phyloP scores from a whole-genome alignment of 192 early-diverging fungal species.

The Podila verticillata region DNA sequence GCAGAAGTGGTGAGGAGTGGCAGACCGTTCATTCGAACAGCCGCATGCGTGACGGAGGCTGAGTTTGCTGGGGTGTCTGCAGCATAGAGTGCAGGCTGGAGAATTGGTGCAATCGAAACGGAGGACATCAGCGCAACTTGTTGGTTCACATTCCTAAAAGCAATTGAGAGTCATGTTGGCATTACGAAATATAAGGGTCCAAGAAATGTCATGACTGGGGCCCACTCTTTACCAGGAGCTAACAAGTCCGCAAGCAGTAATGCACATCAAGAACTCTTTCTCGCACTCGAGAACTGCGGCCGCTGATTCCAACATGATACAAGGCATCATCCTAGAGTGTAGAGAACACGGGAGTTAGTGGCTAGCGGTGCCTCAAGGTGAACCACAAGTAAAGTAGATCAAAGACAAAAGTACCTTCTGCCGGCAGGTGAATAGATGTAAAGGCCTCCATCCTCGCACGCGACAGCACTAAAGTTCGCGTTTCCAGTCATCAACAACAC shows the following conservation, averaged over 20 bases:
- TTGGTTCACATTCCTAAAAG: slow-evolving; percentile 69
- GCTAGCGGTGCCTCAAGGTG: neutral
- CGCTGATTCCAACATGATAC: slow-evolving; percentile 69
- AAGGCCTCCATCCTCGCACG: slow-evolving; percentile 73
- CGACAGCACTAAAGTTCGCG: slow-evolving; percentile 63
- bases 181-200: neutral
- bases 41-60: slow-evolving; percentile 62
- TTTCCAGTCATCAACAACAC: slow-evolving; percentile 73
- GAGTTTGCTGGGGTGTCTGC: slow-evolving; percentile 38
- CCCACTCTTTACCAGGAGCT: slow-evolving; percentile 66
- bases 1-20: slow-evolving; percentile 72
- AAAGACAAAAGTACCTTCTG: slow-evolving; percentile 59
- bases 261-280: slow-evolving; percentile 68
- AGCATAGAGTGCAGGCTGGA: slow-evolving; percentile 55
- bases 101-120: slow-evolving; percentile 72
- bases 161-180: neutral
- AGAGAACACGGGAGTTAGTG: neutral
- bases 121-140: slow-evolving; percentile 60
- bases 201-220: neutral
- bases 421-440: slow-evolving; percentile 74
- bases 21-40: slow-evolving; percentile 68
- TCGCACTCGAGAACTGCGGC: slow-evolving; percentile 67
- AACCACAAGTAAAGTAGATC: neutral
- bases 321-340: slow-evolving; percentile 68
- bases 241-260: slow-evolving; percentile 70